Evolutionary conservation across 2,329 filamentous ascomycete species (phyloP).

Genomic region (Fusarium sp.): DNA sequence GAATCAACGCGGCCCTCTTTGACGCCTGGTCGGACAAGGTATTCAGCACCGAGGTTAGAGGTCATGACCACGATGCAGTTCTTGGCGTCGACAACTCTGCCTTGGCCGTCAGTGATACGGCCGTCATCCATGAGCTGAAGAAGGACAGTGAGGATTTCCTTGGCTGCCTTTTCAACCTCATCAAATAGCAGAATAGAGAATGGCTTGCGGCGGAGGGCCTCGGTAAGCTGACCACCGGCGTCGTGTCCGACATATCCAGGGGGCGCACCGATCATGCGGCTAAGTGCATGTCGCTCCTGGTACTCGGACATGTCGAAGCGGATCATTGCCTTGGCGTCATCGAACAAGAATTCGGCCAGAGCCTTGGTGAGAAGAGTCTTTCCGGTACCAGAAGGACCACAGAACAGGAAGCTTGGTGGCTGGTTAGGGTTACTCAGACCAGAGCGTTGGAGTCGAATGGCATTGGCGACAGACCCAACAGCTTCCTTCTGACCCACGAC

Average conservation of each 20-base stretch:
- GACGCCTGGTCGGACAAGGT: constrained; percentile 79
- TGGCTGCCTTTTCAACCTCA: constrained; percentile 98
- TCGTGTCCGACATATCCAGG: constrained; percentile 98
- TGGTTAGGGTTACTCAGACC: constrained; percentile 96
- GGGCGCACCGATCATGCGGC: constrained; percentile 96
- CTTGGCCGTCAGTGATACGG: constrained; percentile 97
- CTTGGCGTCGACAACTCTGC: constrained; percentile 90
- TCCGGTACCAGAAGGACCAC: constrained; percentile 96
- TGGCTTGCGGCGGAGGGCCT: constrained; percentile 89
- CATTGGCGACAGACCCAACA: constrained; percentile 91
- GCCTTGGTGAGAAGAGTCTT: constrained; percentile 98
- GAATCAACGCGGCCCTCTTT: constrained; percentile 87
- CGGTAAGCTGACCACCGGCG: constrained; percentile 92
- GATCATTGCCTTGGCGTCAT: constrained; percentile 97
- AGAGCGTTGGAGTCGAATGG: constrained; percentile 93
- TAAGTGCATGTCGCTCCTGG: constrained; percentile 94
- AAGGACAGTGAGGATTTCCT: constrained; percentile 94
- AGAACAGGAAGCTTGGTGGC: constrained; percentile 98
- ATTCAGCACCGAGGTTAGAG: constrained; percentile 95
- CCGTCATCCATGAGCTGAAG: constrained; percentile 99
- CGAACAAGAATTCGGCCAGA: constrained; percentile 96
- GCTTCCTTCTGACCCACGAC: constrained; percentile 96
- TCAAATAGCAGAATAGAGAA: constrained; percentile 99
- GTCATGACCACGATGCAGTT: constrained; percentile 99
- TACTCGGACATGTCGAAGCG: constrained; percentile 99